Evolutionary conservation across 805 yeast genomes (phyloP), one percentile per base, ranked within the genome.

Genomic region (Kockiozyma suomiensis): DNA sequence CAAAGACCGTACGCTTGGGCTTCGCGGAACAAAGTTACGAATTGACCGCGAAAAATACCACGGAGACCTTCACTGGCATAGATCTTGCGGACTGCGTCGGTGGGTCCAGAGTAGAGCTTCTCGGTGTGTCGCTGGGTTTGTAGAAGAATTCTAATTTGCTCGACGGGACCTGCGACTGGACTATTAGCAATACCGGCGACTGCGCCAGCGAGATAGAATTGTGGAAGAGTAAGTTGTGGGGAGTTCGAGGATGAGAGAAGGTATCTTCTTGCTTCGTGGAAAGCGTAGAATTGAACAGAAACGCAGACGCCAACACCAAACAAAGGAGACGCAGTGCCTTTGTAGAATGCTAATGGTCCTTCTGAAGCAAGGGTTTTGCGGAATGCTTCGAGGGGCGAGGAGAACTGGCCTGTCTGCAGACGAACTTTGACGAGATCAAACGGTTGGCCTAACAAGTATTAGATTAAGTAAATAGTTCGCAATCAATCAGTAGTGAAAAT

Each of bases 261-360:
- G 62, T 79, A 77, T 69, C 98, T 79, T 75, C 94, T 92, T 96
- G 93, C 90, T 70, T 81, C 87, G 73, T 94, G 98, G 71, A 92
- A 93, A 42, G 91, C 97, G 51, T 97, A 93, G 72, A 94, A 94
- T 75, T 94, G 99, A 41, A 93, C 89, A 10, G 97, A 89, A 13
- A 94, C 71, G 32, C 69, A 68, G 41, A 60, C 70, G 13, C 70
- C 70, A 33, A 68, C 69, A 25, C 99, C 99, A 33, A 94, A 73
- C 66, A 94, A 78, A 12, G 99, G 99, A 0, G 97, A 91, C 66
- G 90, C 71, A 0, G 97, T 92, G 45, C 99, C 99, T 74, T 96
- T 86, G 75, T 94, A 96, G 70, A 94, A 90, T 0, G 96, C 99
- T 26, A 76, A 62, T 4, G 85, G 81, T 1, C 99, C 99, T 74